phyloP scores from a whole-genome alignment of 129 eudicot genomes.

The Centella asiatica region DNA sequence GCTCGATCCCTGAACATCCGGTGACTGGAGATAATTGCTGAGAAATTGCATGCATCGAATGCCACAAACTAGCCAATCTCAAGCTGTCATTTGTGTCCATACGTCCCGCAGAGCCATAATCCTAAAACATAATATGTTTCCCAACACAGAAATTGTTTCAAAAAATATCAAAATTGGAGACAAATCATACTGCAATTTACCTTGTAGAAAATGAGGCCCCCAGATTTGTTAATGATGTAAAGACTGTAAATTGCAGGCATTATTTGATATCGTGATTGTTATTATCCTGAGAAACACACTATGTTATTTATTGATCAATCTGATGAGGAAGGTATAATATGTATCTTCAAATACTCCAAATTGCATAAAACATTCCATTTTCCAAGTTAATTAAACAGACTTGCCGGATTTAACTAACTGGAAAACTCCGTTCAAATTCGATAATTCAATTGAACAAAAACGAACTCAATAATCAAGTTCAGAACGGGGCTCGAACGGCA shows the following conservation, averaged over 20 bases:
- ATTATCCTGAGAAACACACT: no score
- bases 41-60: constrained; percentile 97
- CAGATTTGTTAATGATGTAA: constrained; percentile 91
- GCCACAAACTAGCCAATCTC: constrained; percentile 92
- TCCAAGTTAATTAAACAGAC: no score
- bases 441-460: no score
- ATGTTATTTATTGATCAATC: no score
- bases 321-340: no score
- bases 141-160: not conserved
- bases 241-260: constrained; percentile 94
- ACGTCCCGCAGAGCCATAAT: constrained; percentile 90
- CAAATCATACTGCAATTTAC: constrained; percentile 28
- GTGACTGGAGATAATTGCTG: constrained; percentile 83
- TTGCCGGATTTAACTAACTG: no score
- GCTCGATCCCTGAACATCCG: constrained; percentile 80
- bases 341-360: no score
- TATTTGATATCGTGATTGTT: no score
- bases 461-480: no score
- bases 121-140: constrained; percentile 24
- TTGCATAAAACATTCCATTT: no score
- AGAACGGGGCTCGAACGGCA: no score
- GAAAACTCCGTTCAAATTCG: no score
- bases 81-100: constrained; percentile 96
- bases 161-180: not conserved
- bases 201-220: constrained; percentile 97